Evolutionary conservation across 2,329 filamentous ascomycete species (phyloP).

Genomic region (Emmonsiellopsis sp.): DNA sequence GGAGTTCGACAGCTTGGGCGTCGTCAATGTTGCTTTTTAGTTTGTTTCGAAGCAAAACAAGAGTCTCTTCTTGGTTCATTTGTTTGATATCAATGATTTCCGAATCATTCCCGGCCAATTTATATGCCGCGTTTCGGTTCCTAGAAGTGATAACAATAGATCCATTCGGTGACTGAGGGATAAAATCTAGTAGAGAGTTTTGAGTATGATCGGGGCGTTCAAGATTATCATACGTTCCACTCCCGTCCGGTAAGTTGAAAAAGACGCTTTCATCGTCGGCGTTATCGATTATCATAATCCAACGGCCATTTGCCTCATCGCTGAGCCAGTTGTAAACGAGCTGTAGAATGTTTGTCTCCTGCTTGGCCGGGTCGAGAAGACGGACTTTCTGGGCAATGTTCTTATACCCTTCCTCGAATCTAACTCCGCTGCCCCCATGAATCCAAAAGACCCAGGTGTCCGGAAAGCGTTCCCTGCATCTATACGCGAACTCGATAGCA

Average conservation of each 20-base stretch:
- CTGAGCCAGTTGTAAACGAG: conserved; percentile 6
- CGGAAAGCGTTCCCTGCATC: conserved; percentile 10
- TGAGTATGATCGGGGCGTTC: neutral
- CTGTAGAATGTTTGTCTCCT: conserved; percentile 1
- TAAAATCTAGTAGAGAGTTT: conserved; percentile 5
- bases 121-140: conserved; percentile 3
- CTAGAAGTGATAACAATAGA: conserved; percentile 12
- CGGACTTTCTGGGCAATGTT: conserved; percentile 12
- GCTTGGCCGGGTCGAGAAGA: conserved; percentile 5
- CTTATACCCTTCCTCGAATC: conserved; percentile 17
- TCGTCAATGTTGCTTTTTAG: conserved; percentile 7
- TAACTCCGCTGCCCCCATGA: conserved; percentile 14
- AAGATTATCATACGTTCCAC: neutral
- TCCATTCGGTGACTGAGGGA: conserved; percentile 14
- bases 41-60: conserved; percentile 12
- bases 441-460: conserved; percentile 21
- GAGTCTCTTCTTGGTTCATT: conserved; percentile 8
- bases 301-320: conserved; percentile 8
- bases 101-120: conserved; percentile 4
- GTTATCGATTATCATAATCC: conserved; percentile 24
- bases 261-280: conserved; percentile 16
- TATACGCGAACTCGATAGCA: conserved; percentile 18
- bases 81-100: conserved; percentile 8
- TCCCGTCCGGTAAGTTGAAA: conserved; percentile 11
- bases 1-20: conserved; percentile 14